Evolutionary conservation across 345 rosid genomes (phyloP).

Genomic region (Salix dunnii): DNA sequence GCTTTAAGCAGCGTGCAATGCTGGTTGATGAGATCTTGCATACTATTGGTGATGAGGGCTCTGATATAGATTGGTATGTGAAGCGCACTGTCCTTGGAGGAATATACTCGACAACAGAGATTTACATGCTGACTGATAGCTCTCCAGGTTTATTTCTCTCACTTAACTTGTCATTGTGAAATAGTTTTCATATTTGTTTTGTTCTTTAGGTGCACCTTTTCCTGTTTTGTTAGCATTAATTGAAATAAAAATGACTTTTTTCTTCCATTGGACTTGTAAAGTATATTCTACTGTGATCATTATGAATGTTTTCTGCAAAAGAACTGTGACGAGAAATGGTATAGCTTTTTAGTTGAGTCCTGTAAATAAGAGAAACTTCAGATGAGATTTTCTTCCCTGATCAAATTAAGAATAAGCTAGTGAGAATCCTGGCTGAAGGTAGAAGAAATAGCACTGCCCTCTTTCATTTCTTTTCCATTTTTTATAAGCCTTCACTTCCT

Average conservation of each 20-base stretch:
- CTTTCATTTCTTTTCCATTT: not conserved
- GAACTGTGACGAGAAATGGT: too few species aligned
- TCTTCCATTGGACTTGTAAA: not conserved
- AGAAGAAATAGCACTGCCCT: not conserved
- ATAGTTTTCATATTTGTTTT: not conserved
- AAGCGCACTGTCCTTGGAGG: conserved; percentile 91
- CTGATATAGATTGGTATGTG: conserved; percentile 82
- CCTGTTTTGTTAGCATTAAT: not conserved
- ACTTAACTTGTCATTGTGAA: not conserved
- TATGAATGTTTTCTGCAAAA: not conserved
- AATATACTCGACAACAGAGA: conserved; percentile 87
- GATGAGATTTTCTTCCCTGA: not conserved
- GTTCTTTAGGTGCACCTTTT: not conserved
- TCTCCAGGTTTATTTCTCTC: conserved; percentile 57
- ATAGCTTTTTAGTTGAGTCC: too few species aligned
- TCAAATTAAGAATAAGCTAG: not conserved
- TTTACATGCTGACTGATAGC: conserved; percentile 90
- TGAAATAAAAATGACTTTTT: not conserved
- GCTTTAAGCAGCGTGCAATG: conserved; percentile 88
- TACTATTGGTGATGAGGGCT: conserved; percentile 65
- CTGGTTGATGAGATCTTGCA: conserved; percentile 92
- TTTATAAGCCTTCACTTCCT: not conserved
- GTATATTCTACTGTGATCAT: not conserved
- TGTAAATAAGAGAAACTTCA: not conserved
- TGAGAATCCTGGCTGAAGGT: not conserved